phyloP scores from a whole-genome alignment of 225 moss, liverwort and hornwort species.

The Antitrichia curtipendula region DNA sequence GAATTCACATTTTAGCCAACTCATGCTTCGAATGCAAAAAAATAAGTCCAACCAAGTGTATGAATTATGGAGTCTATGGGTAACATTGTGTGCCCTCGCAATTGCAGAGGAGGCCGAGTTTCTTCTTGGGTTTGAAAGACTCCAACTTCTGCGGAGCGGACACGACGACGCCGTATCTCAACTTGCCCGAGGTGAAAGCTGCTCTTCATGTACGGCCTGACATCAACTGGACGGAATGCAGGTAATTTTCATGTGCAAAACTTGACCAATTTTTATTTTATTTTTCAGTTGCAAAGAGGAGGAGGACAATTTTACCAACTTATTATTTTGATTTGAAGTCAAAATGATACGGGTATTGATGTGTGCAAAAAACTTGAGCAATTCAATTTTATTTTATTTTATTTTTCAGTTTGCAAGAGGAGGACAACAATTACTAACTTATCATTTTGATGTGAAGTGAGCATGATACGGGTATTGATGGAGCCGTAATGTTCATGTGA shows the following conservation, averaged over 20 bases:
- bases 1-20: background rate
- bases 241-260: background rate
- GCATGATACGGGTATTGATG: background rate
- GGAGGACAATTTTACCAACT: too few relatives aligned
- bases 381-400: background rate
- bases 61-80: too few relatives aligned
- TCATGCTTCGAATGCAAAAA: background rate
- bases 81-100: background rate
- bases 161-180: conserved; percentile 48
- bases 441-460: background rate
- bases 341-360: background rate
- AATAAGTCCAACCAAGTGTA: background rate
- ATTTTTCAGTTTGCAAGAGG: background rate
- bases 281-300: background rate
- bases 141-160: conserved; percentile 54
- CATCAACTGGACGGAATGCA: conserved; percentile 58
- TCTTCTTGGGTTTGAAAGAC: conserved; percentile 45
- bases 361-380: too few relatives aligned
- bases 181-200: conserved; percentile 48
- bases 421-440: too few relatives aligned
- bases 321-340: background rate
- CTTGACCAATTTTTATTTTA: background rate
- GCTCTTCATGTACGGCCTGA: conserved; percentile 42
- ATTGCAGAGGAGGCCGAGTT: conserved; percentile 24
- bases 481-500: background rate